Percentiles rank a stretch among this genome's conserved stretches.
These are phyloP conservation scores for Penicillium sp. DNA, from an alignment of 2,329 filamentous ascomycete genomes.

Conservation along the genomic window DNA sequence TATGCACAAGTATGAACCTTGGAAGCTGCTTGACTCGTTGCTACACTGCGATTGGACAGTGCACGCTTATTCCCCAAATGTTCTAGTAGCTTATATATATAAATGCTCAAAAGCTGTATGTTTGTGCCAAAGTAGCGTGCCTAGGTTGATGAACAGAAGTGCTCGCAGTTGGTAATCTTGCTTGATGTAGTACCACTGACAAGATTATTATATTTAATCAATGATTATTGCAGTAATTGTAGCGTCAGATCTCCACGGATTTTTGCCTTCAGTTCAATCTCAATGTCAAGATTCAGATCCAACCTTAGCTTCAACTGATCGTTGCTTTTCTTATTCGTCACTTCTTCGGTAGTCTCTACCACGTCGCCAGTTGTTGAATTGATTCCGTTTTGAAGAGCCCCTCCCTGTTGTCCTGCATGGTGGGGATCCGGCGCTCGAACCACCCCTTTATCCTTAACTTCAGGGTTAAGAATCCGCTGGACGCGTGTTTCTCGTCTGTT, in stretches of 20 bases:
- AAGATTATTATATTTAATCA: background rate
- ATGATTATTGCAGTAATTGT: background rate
- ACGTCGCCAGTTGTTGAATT: background rate
- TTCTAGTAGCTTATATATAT: too few relatives aligned
- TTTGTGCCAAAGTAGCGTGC: too few relatives aligned
- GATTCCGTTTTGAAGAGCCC: background rate
- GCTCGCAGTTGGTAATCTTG: too few relatives aligned
- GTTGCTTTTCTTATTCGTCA: background rate
- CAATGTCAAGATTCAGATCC: constrained; percentile 10
- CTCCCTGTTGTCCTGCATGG: background rate
- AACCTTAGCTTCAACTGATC: constrained; percentile 7
- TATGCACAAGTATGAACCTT: too few relatives aligned
- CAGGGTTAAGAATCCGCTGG: background rate
- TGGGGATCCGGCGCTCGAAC: background rate
- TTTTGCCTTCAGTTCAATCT: constrained; percentile 10
- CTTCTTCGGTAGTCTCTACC: background rate
- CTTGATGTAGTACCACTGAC: too few relatives aligned
- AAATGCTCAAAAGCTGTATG: too few relatives aligned
- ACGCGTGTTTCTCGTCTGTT: background rate
- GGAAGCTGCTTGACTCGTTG: too few relatives aligned
- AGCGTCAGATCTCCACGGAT: constrained; percentile 9
- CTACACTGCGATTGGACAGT: too few relatives aligned
- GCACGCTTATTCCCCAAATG: too few relatives aligned
- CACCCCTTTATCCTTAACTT: background rate
- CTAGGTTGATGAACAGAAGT: too few relatives aligned